These are phyloP conservation scores for Aspergillus cristatus DNA, from an alignment of 495 filamentous ascomycete species.

Conservation along the genomic window DNA sequence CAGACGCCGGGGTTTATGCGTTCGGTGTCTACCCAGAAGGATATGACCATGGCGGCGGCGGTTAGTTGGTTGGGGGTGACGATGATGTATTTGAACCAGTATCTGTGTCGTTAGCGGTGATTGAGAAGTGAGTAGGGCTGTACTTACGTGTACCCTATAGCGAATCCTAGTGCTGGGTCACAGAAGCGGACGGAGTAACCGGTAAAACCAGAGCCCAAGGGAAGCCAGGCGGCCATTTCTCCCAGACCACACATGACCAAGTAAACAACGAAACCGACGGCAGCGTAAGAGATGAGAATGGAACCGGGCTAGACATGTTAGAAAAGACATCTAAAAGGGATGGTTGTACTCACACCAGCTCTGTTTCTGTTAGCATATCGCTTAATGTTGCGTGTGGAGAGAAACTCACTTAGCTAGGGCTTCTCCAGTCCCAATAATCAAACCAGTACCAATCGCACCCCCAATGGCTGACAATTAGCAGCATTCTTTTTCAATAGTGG, in stretches of 20 bases:
- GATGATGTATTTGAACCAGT: slow-evolving; percentile 62
- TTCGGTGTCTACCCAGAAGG: slow-evolving; percentile 52
- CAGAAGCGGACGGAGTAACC: slow-evolving; percentile 54
- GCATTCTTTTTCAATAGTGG: no score
- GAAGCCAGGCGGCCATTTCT: slow-evolving; percentile 63
- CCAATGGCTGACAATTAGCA: slow-evolving; percentile 52
- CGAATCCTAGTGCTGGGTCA: slow-evolving; percentile 60
- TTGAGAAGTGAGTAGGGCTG: neutral
- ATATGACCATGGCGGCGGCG: slow-evolving; percentile 67
- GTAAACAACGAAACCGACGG: slow-evolving; percentile 55
- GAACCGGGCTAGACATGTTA: slow-evolving; percentile 53
- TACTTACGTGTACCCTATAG: slow-evolving; percentile 50
- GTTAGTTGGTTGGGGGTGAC: slow-evolving; percentile 75
- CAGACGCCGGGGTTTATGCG: slow-evolving; percentile 41
- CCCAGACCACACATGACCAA: slow-evolving; percentile 57
- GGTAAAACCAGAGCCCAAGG: slow-evolving; percentile 50
- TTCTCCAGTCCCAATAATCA: slow-evolving; percentile 57
- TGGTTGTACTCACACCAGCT: slow-evolving; percentile 25
- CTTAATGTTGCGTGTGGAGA: no score
- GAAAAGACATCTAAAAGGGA: neutral
- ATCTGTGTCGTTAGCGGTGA: slow-evolving; percentile 17
- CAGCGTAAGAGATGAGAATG: slow-evolving; percentile 59
- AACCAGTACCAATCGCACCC: slow-evolving; percentile 73
- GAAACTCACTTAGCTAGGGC: slow-evolving; percentile 50
- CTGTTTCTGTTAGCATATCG: slow-evolving; percentile 19